These are phyloP conservation scores for Gillenia trifoliata DNA, from an alignment of 306 rosid genomes.

Conservation along the genomic window DNA sequence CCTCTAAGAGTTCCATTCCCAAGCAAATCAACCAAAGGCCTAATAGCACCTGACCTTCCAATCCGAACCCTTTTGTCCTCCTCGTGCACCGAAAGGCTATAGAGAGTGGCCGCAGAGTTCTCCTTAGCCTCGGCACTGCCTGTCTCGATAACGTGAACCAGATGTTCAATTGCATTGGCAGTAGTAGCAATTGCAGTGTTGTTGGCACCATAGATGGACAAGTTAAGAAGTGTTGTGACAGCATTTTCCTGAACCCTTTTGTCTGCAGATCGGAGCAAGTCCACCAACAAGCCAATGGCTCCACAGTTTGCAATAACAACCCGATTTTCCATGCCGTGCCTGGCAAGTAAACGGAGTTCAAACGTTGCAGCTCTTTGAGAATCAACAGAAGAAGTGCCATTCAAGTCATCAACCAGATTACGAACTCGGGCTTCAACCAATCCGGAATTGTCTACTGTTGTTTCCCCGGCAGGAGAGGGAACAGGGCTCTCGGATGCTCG, in stretches of 20 bases:
- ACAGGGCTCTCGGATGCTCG: slow-evolving; percentile 51
- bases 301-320: slow-evolving; percentile 78
- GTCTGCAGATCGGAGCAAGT: slow-evolving; percentile 57
- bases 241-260: slow-evolving; percentile 71
- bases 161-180: slow-evolving; percentile 76
- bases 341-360: slow-evolving; percentile 73
- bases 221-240: slow-evolving; percentile 82
- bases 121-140: slow-evolving; percentile 89
- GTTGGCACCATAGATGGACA: slow-evolving; percentile 69
- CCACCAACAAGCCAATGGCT: slow-evolving; percentile 58
- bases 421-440: slow-evolving; percentile 55
- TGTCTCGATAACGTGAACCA: slow-evolving; percentile 66
- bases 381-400: slow-evolving; percentile 42
- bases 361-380: slow-evolving; percentile 66
- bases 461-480: slow-evolving; percentile 42
- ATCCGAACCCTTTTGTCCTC: slow-evolving; percentile 60
- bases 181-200: slow-evolving; percentile 53
- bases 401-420: slow-evolving; percentile 65
- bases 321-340: slow-evolving; percentile 68
- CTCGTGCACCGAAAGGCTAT: slow-evolving; percentile 77
- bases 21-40: slow-evolving; percentile 74
- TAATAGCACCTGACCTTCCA: slow-evolving; percentile 81
- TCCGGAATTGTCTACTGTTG: slow-evolving; percentile 59
- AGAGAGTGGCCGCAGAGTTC: slow-evolving; percentile 92
- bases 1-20: slow-evolving; percentile 85